phyloP scores from a whole-genome alignment of 2,329 filamentous ascomycete species.

The Graphium sp. region DNA sequence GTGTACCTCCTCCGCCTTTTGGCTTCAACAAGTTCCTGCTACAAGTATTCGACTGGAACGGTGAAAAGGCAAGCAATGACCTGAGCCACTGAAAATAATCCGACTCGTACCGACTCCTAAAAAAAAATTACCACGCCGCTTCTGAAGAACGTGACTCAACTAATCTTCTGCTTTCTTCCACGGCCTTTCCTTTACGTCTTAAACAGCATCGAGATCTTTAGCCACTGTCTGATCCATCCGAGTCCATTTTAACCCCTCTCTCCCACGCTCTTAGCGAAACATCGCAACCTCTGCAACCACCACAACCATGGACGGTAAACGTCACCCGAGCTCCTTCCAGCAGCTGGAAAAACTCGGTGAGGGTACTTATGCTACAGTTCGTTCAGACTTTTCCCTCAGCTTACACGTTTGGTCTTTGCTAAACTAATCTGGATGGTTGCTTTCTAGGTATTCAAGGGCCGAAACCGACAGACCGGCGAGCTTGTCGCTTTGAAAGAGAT shows the following conservation, averaged over 20 bases:
- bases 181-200: background rate
- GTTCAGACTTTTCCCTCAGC: constrained; percentile 10
- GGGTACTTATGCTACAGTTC: constrained; percentile 93
- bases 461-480: constrained; percentile 91
- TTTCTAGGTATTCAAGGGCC: constrained; percentile 83
- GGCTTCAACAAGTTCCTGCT: no score
- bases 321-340: constrained; percentile 93
- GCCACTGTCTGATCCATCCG: background rate
- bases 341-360: constrained; percentile 98
- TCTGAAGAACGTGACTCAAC: background rate
- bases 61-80: no score
- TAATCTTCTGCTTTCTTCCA: background rate
- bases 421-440: background rate
- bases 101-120: no score
- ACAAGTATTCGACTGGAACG: no score
- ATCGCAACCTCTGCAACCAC: constrained; percentile 6
- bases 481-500: constrained; percentile 97
- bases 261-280: constrained; percentile 2
- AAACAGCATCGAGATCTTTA: background rate
- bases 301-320: constrained; percentile 66
- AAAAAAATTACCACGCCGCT: no score
- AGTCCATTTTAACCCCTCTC: constrained; percentile 3
- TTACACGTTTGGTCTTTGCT: background rate
- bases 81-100: no score
- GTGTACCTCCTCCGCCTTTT: no score